A percentile compares a stretch with the other conserved stretches of the same genome.
phyloP scores from a whole-genome alignment of 192 early-diverging fungal genomes.

The Coemansia sp. region DNA sequence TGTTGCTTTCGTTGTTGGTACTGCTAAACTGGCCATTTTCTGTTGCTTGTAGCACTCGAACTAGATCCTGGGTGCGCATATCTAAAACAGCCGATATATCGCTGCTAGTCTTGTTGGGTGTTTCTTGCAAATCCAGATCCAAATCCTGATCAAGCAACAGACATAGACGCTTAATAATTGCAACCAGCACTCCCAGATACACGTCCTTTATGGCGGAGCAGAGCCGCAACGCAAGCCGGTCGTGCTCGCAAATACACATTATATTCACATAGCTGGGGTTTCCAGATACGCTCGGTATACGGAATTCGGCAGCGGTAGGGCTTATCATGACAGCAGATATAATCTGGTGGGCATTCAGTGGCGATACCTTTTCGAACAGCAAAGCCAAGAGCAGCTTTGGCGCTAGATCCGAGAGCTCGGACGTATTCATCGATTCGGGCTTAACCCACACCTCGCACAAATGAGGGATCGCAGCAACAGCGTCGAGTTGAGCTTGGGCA shows the following conservation, averaged over 20 bases:
- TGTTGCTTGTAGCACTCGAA: background rate
- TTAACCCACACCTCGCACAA: constrained; percentile 41
- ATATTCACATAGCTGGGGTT: constrained; percentile 2
- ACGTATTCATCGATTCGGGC: background rate
- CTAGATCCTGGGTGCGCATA: background rate
- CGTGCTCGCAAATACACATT: constrained; percentile 35
- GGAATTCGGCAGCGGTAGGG: constrained; percentile 23
- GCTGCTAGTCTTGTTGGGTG: background rate
- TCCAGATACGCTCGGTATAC: background rate
- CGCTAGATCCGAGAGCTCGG: constrained; percentile 10
- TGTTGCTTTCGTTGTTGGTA: background rate
- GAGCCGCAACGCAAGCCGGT: constrained; percentile 28
- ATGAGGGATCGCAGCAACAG: background rate
- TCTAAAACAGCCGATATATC: background rate
- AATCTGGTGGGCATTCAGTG: constrained; percentile 6
- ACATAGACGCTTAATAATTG: constrained; percentile 16
- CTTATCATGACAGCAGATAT: constrained; percentile 22
- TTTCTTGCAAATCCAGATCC: background rate
- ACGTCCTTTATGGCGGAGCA: constrained; percentile 4
- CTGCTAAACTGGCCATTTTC: background rate
- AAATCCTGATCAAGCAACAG: constrained; percentile 16
- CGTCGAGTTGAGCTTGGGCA: background rate
- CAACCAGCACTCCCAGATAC: constrained; percentile 20
- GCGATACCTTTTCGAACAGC: constrained; percentile 27
- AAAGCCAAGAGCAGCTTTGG: constrained; percentile 16